phyloP scores from a whole-genome alignment of 2,329 filamentous ascomycete genomes.

The Colletotrichum sp. region DNA sequence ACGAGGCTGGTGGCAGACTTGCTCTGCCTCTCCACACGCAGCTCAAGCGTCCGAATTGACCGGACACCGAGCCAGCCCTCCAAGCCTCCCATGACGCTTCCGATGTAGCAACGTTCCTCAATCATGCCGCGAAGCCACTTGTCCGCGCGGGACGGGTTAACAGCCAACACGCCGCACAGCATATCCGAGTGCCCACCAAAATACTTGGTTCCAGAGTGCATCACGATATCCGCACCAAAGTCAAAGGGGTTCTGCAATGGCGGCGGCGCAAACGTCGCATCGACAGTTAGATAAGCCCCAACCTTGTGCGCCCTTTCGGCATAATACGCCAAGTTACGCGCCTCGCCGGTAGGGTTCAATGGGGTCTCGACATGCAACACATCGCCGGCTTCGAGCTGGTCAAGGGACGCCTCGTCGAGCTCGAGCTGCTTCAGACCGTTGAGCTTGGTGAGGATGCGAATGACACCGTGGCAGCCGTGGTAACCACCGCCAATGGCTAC shows the following conservation, averaged over 20 bases:
- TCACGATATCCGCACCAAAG: slow-evolving; percentile 82
- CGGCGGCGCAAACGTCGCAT: slow-evolving; percentile 92
- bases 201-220: slow-evolving; percentile 97
- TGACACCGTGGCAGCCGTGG: slow-evolving; percentile 91
- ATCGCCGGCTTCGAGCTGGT: slow-evolving; percentile 76
- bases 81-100: slow-evolving; percentile 84
- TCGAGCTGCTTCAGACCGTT: slow-evolving; percentile 76
- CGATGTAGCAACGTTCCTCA: slow-evolving; percentile 76
- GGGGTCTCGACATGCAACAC: slow-evolving; percentile 93
- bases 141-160: slow-evolving; percentile 55
- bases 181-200: slow-evolving; percentile 94
- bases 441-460: slow-evolving; percentile 75
- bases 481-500: slow-evolving; percentile 87
- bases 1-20: slow-evolving; percentile 74
- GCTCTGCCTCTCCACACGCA: slow-evolving; percentile 81
- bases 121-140: slow-evolving; percentile 67
- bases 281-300: slow-evolving; percentile 81
- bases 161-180: slow-evolving; percentile 82
- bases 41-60: slow-evolving; percentile 82
- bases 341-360: slow-evolving; percentile 87
- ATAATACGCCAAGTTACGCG: slow-evolving; percentile 74
- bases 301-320: slow-evolving; percentile 73
- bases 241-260: slow-evolving; percentile 85
- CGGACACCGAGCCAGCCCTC: slow-evolving; percentile 93
- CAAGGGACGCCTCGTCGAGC: slow-evolving; percentile 50